Conservation (phyloP, 2,329 filamentous ascomycete species). For the Cercospora nicotianae region DNA sequence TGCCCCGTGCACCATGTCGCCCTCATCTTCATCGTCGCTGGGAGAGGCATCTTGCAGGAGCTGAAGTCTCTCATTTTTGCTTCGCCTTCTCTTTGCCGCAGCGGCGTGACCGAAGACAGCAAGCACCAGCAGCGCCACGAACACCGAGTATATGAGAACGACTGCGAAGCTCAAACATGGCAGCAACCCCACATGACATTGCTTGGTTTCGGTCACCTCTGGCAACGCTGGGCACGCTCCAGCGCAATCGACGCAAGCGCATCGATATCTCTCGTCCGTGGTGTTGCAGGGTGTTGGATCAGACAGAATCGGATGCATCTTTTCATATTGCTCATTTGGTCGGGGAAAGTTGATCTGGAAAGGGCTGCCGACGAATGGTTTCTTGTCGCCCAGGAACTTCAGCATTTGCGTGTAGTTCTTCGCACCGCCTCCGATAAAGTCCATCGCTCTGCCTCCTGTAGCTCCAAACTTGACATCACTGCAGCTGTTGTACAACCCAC, state of each 20-base stretch:
- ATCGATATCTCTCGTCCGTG: conserved; percentile 79
- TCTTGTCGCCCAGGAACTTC: conserved; percentile 91
- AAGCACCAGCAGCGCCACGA: conserved; percentile 66
- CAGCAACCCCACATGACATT: conserved; percentile 81
- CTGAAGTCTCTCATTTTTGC: conserved; percentile 78
- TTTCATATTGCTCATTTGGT: conserved; percentile 60
- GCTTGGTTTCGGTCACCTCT: conserved; percentile 65
- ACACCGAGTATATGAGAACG: conserved; percentile 77
- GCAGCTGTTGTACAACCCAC: conserved; percentile 92
- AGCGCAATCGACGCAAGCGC: conserved; percentile 90
- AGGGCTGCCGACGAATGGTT: conserved; percentile 78
- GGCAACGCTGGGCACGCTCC: conserved; percentile 81
- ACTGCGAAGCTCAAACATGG: conserved; percentile 93
- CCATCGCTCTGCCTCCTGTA: conserved; percentile 89
- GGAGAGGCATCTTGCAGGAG: conserved; percentile 79
- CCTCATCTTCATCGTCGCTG: conserved; percentile 93
- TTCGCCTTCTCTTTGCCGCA: conserved; percentile 70
- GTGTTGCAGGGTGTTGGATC: conserved; percentile 86
- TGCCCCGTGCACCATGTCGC: conserved; percentile 73
- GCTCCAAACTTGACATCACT: conserved; percentile 98
- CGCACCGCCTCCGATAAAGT: conserved; percentile 91
- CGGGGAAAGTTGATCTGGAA: conserved; percentile 95
- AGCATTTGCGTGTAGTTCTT: conserved; percentile 85
- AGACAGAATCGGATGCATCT: conserved; percentile 72
- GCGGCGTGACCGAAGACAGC: conserved; percentile 72